Evolutionary conservation across 2,329 filamentous ascomycete species (phyloP), one percentile per base, ranked within the genome.

Genomic region (Beauveria asiatica): DNA sequence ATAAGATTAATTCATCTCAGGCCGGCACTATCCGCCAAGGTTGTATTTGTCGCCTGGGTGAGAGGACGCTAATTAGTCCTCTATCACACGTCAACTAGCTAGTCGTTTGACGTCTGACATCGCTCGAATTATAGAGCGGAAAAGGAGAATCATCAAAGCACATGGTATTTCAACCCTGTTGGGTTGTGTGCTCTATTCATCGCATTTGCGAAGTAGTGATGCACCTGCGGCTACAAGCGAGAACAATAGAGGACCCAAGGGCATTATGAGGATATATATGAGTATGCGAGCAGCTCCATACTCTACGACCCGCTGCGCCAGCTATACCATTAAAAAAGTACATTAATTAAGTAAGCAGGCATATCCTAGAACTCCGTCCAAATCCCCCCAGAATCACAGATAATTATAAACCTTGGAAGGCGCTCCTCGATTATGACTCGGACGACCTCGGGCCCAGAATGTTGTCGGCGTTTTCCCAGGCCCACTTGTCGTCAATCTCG

Each of bases 381-480:
- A 6, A 37, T 37, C 33, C 13, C 11, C 6, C 33, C 33, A 16
- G 6, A 37, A 37, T 13, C 33, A 37, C 13, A 37, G 5, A 37
- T 37, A 37, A 37, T 37, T 16, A 5, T 37, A 37, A 37, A 37
- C 33, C 11, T 37, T 19, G 41, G 19, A 42, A 19, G n/a, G 49
- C 21, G 10, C 21, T 49, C n/a, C 19, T 52, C 27, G n/a, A 6
- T 52, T 30, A 52, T 4, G 27, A n/a, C 10, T 37, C 27, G 11
- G 50, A 53, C 19, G 50, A 16, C 10, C 27, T 42, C 16, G 9
- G 23, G 33, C 16, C n/a, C 21, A n/a, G 17, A 42, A n/a, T 19
- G n/a, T 8, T 41, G 13, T 52, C 53, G 3, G 52, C 48, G 11
- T 45, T n/a, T 21, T 61, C 52, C 59, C 59, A 61, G 33, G 30